Percentiles rank a stretch among this genome's conserved stretches.
phyloP scores from a whole-genome alignment of 108 stramenopile species.

The Phaeodactylum tricornutum region DNA sequence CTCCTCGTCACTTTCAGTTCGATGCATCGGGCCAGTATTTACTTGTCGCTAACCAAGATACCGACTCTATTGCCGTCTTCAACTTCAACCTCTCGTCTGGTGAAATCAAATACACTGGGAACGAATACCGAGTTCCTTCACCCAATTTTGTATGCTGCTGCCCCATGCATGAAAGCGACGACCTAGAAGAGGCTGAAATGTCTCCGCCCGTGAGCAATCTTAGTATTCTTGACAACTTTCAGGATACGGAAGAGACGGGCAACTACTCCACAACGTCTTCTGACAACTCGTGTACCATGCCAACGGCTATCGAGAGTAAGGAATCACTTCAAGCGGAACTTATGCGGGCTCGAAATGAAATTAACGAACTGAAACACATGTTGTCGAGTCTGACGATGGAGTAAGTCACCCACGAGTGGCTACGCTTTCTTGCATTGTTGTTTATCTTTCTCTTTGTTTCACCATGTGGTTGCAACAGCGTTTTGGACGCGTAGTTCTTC shows the following conservation, averaged over 20 bases:
- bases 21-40: constrained; percentile 84
- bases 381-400: constrained; percentile 1
- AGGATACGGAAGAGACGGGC: not conserved
- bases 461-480: no score
- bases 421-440: not conserved
- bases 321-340: constrained; percentile 17
- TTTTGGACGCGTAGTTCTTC: no score
- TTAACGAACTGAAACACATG: constrained; percentile 18
- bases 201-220: not conserved
- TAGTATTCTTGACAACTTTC: not conserved
- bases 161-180: constrained; percentile 37
- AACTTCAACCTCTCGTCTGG: constrained; percentile 77
- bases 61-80: constrained; percentile 82
- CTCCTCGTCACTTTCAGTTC: constrained; percentile 92
- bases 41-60: constrained; percentile 92
- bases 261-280: constrained; percentile 11
- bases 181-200: constrained; percentile 1
- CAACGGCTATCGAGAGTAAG: constrained; percentile 4
- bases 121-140: constrained; percentile 82
- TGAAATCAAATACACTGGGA: constrained; percentile 81
- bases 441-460: not conserved
- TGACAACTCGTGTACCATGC: constrained; percentile 15
- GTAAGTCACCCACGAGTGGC: not conserved
- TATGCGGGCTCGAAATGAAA: constrained; percentile 21
- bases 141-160: constrained; percentile 92